Conservation (phyloP, 2,329 filamentous ascomycete genomes). For the Paraphoma chrysanthemicola region DNA sequence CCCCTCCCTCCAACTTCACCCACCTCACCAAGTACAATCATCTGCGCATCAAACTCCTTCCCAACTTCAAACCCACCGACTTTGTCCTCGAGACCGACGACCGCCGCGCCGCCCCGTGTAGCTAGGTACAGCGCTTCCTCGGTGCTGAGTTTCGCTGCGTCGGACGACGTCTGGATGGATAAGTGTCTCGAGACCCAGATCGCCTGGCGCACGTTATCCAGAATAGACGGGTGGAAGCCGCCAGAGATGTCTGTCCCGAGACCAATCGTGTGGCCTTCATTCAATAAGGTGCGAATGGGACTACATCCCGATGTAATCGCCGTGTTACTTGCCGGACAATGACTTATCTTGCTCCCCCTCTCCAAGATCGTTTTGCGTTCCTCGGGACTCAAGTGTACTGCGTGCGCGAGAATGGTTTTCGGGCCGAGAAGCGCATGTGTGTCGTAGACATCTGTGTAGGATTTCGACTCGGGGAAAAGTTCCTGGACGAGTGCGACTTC, state of each 20-base stretch:
- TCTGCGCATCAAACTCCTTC: slow-evolving; percentile 90
- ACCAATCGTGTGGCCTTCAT: slow-evolving; percentile 78
- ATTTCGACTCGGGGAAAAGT: slow-evolving; percentile 69
- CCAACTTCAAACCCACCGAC: slow-evolving; percentile 86
- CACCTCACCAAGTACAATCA: slow-evolving; percentile 68
- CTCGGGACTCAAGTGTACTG: slow-evolving; percentile 72
- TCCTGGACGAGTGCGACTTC: slow-evolving; percentile 75
- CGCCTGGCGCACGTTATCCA: slow-evolving; percentile 84
- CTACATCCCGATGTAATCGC: slow-evolving; percentile 81
- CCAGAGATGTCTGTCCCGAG: slow-evolving; percentile 91
- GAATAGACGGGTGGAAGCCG: slow-evolving; percentile 80
- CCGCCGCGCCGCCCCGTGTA: slow-evolving; percentile 84
- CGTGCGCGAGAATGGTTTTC: slow-evolving; percentile 85
- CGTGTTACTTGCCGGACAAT: slow-evolving; percentile 89
- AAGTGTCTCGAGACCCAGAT: slow-evolving; percentile 78
- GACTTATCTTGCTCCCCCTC: slow-evolving; percentile 72
- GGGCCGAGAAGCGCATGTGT: slow-evolving; percentile 70
- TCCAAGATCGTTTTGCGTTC: slow-evolving; percentile 71
- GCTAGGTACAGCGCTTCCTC: slow-evolving; percentile 87
- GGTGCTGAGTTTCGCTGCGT: slow-evolving; percentile 72
- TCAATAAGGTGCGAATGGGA: slow-evolving; percentile 75
- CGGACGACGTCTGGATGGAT: slow-evolving; percentile 57
- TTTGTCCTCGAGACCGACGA: slow-evolving; percentile 74
- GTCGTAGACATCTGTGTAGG: slow-evolving; percentile 85
- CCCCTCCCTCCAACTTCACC: slow-evolving; percentile 33